Evolutionary conservation across 495 filamentous ascomycete genomes (phyloP), one percentile per base, ranked within the genome.

Genomic region (Aspergillus olivimuriae): DNA sequence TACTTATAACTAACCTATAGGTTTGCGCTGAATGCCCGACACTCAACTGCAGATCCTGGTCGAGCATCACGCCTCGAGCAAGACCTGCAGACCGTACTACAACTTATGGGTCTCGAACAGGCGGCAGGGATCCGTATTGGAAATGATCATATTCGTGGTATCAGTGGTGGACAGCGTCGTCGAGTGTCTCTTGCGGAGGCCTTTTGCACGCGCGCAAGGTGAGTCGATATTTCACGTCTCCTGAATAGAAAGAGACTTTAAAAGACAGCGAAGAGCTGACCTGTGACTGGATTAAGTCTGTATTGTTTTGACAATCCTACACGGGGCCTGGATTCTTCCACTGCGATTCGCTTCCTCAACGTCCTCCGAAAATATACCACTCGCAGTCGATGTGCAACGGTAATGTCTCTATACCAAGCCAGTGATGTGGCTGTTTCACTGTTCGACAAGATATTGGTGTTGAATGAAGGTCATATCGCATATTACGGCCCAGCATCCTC

Each of bases 131-230:
- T n/a, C 31, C 34, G 37, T 14, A 55, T 61, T 70, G 86, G 86
- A 32, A 86, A 88, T 58, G 82, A 85, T 1, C 83, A 81, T 50
- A 68, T 89, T 32, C 82, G 87, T 8, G 87, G 87, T 46, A 74
- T 90, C 15, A 83, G 78, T 16, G 87, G 87, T 37, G 88, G 87
- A 4, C 17, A 34, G 86, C 92, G 86, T n/a, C 91, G 91, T 63
- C 80, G 63, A 26, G 59, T 67, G 8, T 83, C 48, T 36, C 69
- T 70, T 39, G 61, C 63, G 1, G 64, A 78, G 46, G 64, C 65
- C 17, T 74, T 84, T 57, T 69, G 85, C 19, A 82, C n/a, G n/a
- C n/a, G n/a, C n/a, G n/a, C n/a, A n/a, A n/a, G n/a, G n/a, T n/a
- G n/a, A n/a, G n/a, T n/a, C n/a, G n/a, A n/a, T n/a, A n/a, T n/a